Percentiles rank a stretch among this genome's conserved stretches.
These are phyloP conservation scores for Botryotinia calthae DNA, from an alignment of 2,329 filamentous ascomycete genomes.

Conservation along the genomic window DNA sequence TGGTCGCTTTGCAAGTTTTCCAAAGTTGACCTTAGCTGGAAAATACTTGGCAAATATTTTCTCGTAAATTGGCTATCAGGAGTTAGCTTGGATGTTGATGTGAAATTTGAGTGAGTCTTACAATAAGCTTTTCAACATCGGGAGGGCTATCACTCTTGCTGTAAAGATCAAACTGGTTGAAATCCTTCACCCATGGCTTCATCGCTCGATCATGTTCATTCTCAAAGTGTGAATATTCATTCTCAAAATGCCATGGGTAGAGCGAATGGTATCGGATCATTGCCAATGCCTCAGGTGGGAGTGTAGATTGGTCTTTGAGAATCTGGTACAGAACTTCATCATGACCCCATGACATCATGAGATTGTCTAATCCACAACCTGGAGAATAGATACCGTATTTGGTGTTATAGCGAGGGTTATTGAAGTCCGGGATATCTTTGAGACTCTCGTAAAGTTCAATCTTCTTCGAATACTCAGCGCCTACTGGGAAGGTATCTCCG, in stretches of 20 bases:
- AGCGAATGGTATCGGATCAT: constrained; percentile 94
- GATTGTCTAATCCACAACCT: constrained; percentile 78
- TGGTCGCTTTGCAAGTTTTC: neutral
- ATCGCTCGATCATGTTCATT: constrained; percentile 63
- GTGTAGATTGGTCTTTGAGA: constrained; percentile 74
- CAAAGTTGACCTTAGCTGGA: neutral
- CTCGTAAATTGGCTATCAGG: constrained; percentile 45
- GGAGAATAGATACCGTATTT: constrained; percentile 76
- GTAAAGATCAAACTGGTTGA: constrained; percentile 90
- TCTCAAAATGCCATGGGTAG: constrained; percentile 85
- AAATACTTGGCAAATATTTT: neutral
- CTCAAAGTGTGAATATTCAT: constrained; percentile 81
- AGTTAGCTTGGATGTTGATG: constrained; percentile 19
- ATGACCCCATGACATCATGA: constrained; percentile 90
- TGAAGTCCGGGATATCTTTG: constrained; percentile 68
- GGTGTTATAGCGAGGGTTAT: constrained; percentile 69
- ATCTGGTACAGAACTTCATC: constrained; percentile 88
- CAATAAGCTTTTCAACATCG: constrained; percentile 72
- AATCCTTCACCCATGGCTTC: constrained; percentile 61
- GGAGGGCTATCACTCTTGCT: constrained; percentile 85
- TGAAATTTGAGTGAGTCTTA: constrained; percentile 36
- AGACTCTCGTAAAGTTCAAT: constrained; percentile 85
- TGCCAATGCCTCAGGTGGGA: constrained; percentile 79
- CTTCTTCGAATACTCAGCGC: constrained; percentile 68
- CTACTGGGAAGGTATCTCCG: constrained; percentile 79